Conservation (phyloP, 176 grass and related monocot genomes). For the Phyllostachys edulis region DNA sequence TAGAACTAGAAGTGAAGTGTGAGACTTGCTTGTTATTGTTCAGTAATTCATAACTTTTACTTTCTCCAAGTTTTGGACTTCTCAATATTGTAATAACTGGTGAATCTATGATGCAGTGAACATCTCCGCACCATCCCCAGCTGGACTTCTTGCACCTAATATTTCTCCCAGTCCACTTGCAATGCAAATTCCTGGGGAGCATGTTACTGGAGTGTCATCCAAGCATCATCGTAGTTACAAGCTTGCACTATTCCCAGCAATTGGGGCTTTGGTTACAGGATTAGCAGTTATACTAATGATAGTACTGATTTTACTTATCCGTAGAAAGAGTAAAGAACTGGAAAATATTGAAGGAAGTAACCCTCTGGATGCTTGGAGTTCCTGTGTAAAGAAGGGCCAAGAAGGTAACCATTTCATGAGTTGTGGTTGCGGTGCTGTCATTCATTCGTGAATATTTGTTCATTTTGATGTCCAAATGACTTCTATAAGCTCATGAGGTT, state of each 20-base stretch:
- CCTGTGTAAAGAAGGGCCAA: constrained; percentile 59
- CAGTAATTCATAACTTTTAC: background rate
- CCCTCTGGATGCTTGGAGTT: constrained; percentile 35
- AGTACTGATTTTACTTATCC: constrained; percentile 76
- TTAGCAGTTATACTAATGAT: constrained; percentile 64
- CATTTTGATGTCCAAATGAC: constrained; percentile 9
- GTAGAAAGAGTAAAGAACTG: constrained; percentile 77
- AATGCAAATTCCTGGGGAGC: constrained; percentile 47
- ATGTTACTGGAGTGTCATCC: constrained; percentile 47
- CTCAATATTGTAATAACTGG: constrained; percentile 12
- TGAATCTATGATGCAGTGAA: constrained; percentile 62
- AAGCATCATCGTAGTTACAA: constrained; percentile 61
- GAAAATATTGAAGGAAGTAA: constrained; percentile 53
- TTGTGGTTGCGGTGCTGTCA: background rate
- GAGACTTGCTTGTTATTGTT: constrained; percentile 8
- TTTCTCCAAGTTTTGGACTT: constrained; percentile 9
- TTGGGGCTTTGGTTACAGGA: constrained; percentile 76
- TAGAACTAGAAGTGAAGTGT: constrained; percentile 1
- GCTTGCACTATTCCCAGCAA: constrained; percentile 48
- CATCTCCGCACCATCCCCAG: constrained; percentile 42
- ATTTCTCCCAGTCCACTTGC: constrained; percentile 59
- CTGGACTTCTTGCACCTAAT: constrained; percentile 34
- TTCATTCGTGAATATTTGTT: constrained; percentile 16
- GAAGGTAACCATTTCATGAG: constrained; percentile 51
- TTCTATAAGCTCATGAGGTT: background rate